Conservation (phyloP, 169 alveolate genomes). For the Cryptosporidium ryanae region DNA sequence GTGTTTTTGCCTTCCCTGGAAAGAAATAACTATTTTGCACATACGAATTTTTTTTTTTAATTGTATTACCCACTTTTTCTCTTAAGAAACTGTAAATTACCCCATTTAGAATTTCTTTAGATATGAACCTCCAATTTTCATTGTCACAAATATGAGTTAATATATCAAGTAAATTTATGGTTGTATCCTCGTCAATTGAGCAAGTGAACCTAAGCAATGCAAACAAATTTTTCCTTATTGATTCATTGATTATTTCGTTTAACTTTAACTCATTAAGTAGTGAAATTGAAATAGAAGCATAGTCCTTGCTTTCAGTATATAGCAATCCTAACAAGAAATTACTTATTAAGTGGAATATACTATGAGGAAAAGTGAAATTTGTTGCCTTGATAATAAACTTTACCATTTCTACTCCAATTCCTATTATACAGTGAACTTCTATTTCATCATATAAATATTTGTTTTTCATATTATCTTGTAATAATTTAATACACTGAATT, state of each 20-base stretch:
- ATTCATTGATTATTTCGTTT: constrained; percentile 11
- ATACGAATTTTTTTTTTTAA: constrained; percentile 5
- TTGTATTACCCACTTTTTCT: background rate
- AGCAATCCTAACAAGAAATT: constrained; percentile 44
- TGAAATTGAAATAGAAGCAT: constrained; percentile 52
- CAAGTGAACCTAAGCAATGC: constrained; percentile 18
- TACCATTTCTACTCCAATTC: constrained; percentile 45
- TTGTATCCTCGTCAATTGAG: constrained; percentile 39
- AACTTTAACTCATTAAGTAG: constrained; percentile 20
- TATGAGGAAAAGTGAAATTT: constrained; percentile 8
- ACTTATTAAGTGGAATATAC: constrained; percentile 27
- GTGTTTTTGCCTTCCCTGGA: constrained; percentile 28
- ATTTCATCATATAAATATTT: constrained; percentile 13
- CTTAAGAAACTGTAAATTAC: constrained; percentile 18
- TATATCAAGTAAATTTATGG: constrained; percentile 18
- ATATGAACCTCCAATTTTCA: constrained; percentile 50
- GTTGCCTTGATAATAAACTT: constrained; percentile 9
- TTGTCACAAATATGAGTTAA: constrained; percentile 28
- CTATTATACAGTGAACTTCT: constrained; percentile 36
- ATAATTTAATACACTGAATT: constrained; percentile 13
- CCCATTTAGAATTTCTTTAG: constrained; percentile 48
- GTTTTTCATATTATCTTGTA: background rate
- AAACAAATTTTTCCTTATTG: constrained; percentile 17
- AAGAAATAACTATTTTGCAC: constrained; percentile 3
- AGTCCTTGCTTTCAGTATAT: constrained; percentile 46